These are phyloP conservation scores for Kodamaea sagamina DNA, from an alignment of 805 yeast genomes.

Conservation along the genomic window DNA sequence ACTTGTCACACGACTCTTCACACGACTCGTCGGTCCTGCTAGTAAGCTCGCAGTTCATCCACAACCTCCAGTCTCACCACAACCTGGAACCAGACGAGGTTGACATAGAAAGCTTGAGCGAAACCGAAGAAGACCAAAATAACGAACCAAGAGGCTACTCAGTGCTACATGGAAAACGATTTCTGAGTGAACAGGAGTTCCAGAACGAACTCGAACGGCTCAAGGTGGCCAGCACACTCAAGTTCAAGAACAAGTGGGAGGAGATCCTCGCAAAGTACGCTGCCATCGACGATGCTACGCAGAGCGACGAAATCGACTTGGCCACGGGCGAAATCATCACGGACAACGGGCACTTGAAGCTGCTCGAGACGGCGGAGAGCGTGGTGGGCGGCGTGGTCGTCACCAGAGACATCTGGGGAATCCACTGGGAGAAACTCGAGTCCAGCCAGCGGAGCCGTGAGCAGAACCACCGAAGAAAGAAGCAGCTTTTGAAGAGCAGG, in stretches of 20 bases:
- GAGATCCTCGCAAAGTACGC: conserved; percentile 55
- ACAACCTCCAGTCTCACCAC: not conserved
- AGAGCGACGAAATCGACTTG: conserved; percentile 68
- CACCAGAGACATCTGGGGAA: conserved; percentile 40
- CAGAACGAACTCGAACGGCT: conserved; percentile 28
- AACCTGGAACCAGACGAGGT: conserved; percentile 1
- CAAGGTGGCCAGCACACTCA: conserved; percentile 30
- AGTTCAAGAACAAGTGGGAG: conserved; percentile 46
- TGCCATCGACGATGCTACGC: conserved; percentile 46
- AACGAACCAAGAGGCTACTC: conserved; percentile 7
- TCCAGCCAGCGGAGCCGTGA: conserved; percentile 16
- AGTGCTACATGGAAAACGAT: conserved; percentile 9
- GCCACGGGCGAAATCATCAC: conserved; percentile 60
- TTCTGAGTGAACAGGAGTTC: conserved; percentile 20
- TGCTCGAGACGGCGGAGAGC: conserved; percentile 29
- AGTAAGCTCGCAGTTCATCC: conserved; percentile 7
- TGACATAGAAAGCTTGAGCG: conserved; percentile 12
- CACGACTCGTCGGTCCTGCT: conserved; percentile 3
- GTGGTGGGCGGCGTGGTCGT: conserved; percentile 12
- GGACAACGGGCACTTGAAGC: conserved; percentile 70
- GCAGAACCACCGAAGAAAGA: conserved; percentile 10
- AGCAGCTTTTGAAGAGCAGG: conserved; percentile 18
- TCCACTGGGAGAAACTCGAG: conserved; percentile 32
- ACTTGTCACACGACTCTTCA: conserved; percentile 12
- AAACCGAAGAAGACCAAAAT: conserved; percentile 9